A percentile compares a stretch with the other conserved stretches of the same genome.
Evolutionary conservation across 345 rosid species (phyloP).

Genomic region (Lepidium africanum): DNA sequence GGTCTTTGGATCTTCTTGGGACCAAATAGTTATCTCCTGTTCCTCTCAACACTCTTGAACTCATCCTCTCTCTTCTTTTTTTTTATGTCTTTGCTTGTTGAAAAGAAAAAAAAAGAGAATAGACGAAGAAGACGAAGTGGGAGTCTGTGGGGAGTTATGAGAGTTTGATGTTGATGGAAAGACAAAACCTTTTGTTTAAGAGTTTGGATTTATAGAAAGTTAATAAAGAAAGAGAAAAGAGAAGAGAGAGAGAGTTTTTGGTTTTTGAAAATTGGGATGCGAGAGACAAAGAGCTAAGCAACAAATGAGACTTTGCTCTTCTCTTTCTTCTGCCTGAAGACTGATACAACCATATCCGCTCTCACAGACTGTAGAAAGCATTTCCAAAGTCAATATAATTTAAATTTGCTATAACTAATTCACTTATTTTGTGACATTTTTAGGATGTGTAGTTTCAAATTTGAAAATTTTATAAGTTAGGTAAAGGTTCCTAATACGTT

Average conservation of each 20-base stretch:
- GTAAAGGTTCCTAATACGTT: not conserved
- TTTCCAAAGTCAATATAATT: conserved; percentile 15
- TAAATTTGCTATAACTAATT: conserved; percentile 8
- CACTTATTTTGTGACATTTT: conserved; percentile 3
- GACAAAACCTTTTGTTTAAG: conserved; percentile 25
- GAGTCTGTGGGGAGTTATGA: not conserved
- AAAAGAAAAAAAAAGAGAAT: conserved; percentile 1
- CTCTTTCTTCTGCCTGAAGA: conserved; percentile 14
- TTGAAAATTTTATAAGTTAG: not conserved
- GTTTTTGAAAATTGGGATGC: conserved; percentile 22
- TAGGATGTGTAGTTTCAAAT: not conserved
- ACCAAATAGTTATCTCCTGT: conserved; percentile 23
- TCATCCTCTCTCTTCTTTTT: conserved; percentile 26
- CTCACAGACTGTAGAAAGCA: conserved; percentile 8
- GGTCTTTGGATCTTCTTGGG: conserved; percentile 42
- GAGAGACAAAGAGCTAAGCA: conserved; percentile 7
- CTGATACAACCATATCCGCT: conserved; percentile 13
- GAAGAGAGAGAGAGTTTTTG: not conserved
- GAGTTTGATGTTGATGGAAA: conserved; percentile 17
- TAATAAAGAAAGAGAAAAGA: not conserved
- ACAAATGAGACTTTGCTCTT: conserved; percentile 31
- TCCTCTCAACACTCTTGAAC: conserved; percentile 43
- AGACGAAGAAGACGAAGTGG: conserved; percentile 10
- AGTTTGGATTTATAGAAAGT: conserved; percentile 20
- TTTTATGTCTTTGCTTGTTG: conserved; percentile 9